These are phyloP conservation scores for Debaryomyces subglobosus DNA, from an alignment of 1,139 yeast genomes.

Conservation along the genomic window DNA sequence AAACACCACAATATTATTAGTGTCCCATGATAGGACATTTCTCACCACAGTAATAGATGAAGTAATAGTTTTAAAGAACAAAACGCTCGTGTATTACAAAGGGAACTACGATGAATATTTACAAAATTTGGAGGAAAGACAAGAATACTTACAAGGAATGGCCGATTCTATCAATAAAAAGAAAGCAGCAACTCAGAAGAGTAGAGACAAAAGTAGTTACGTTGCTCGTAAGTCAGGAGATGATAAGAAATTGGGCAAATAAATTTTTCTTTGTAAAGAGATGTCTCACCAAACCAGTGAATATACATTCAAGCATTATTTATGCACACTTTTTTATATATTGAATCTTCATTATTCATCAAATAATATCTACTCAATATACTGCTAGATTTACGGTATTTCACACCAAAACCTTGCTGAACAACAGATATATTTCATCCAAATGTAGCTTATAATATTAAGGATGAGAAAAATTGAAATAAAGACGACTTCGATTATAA, in stretches of 20 bases:
- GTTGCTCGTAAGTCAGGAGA: constrained; percentile 3
- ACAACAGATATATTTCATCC: too few species aligned
- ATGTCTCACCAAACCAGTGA: too few species aligned
- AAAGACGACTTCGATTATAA: too few species aligned
- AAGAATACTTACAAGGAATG: neutral
- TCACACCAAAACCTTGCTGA: too few species aligned
- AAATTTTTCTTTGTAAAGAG: too few species aligned
- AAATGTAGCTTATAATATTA: too few species aligned
- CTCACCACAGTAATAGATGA: constrained; percentile 4
- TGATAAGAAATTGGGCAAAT: constrained; percentile 6
- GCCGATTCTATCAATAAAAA: constrained; percentile 6
- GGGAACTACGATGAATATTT: constrained; percentile 5
- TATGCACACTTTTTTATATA: too few species aligned
- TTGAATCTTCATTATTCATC: too few species aligned
- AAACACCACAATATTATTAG: constrained; percentile 1
- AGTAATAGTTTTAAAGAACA: neutral
- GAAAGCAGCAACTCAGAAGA: neutral
- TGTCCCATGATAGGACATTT: constrained; percentile 5
- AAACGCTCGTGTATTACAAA: neutral
- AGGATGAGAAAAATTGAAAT: too few species aligned
- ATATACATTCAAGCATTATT: too few species aligned
- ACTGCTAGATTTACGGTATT: too few species aligned
- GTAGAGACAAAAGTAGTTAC: neutral
- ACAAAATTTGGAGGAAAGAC: neutral
- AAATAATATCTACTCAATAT: too few species aligned